Percentiles rank a stretch among this genome's conserved stretches.
Evolutionary conservation across 2,329 filamentous ascomycete genomes (phyloP).

Genomic region (Botryotinia narcissicola): DNA sequence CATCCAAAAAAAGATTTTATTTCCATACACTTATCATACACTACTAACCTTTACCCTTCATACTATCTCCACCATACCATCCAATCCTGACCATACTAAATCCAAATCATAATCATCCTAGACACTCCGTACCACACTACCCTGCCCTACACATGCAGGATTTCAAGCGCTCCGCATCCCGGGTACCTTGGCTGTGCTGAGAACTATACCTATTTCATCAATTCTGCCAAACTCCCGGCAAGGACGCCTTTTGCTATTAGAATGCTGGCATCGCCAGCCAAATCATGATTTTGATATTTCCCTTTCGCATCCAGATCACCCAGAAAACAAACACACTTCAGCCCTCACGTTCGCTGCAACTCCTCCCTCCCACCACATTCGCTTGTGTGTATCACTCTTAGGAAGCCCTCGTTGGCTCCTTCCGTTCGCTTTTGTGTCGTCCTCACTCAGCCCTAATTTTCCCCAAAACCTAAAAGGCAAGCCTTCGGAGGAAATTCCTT

Average conservation of each 20-base stretch:
- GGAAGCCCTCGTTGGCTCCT: slow-evolving; percentile 74
- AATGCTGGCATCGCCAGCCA: slow-evolving; percentile 33
- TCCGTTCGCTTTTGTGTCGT: slow-evolving; percentile 62
- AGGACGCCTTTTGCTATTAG: slow-evolving; percentile 33
- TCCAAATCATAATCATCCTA: slow-evolving; percentile 19
- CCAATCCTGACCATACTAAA: slow-evolving; percentile 15
- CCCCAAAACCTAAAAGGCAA: slow-evolving; percentile 28
- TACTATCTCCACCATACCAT: slow-evolving; percentile 5
- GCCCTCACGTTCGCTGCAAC: slow-evolving; percentile 23
- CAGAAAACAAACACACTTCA: slow-evolving; percentile 9
- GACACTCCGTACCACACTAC: slow-evolving; percentile 14
- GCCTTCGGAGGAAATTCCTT: slow-evolving; percentile 33
- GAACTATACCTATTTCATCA: slow-evolving; percentile 20
- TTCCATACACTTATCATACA: slow-evolving; percentile 8
- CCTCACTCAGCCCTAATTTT: slow-evolving; percentile 33
- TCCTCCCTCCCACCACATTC: slow-evolving; percentile 34
- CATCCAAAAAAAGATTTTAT: not conserved
- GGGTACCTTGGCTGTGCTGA: slow-evolving; percentile 25
- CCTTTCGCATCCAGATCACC: slow-evolving; percentile 19
- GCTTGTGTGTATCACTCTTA: slow-evolving; percentile 40
- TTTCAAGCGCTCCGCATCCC: slow-evolving; percentile 22
- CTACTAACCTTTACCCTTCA: not conserved
- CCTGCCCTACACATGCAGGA: slow-evolving; percentile 21
- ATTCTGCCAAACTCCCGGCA: slow-evolving; percentile 21
- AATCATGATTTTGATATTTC: slow-evolving; percentile 22